phyloP scores from a whole-genome alignment of 2,329 filamentous ascomycete species.

The Celoporthe dispersa region DNA sequence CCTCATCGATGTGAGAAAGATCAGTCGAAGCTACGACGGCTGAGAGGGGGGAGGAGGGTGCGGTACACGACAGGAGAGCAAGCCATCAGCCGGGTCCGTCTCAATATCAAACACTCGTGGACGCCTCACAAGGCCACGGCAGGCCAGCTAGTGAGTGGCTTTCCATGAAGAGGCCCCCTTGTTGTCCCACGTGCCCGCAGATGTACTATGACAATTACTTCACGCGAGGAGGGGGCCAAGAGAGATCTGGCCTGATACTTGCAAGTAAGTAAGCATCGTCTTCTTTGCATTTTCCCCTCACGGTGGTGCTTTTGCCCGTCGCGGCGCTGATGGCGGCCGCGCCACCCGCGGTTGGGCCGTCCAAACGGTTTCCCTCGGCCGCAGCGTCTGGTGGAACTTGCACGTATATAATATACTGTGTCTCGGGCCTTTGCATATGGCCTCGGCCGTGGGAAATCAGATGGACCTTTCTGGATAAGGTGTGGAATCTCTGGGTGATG shows the following conservation, averaged over 20 bases:
- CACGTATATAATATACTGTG: neutral
- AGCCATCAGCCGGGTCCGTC: neutral
- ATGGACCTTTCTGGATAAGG: neutral
- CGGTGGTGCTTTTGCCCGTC: neutral
- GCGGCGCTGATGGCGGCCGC: neutral
- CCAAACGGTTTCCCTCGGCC: neutral
- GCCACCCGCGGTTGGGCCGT: neutral
- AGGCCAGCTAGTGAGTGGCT: neutral
- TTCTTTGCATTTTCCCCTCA: neutral
- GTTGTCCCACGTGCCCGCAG: neutral
- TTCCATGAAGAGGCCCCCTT: neutral
- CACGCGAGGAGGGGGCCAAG: neutral
- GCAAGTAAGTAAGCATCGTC: too few species aligned
- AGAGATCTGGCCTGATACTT: neutral
- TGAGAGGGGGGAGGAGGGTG: neutral
- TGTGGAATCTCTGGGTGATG: neutral
- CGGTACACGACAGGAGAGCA: neutral
- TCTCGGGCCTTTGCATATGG: constrained; percentile 5
- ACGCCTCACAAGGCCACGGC: constrained; percentile 1
- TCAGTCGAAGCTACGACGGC: neutral
- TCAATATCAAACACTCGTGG: constrained; percentile 1
- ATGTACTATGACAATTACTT: neutral
- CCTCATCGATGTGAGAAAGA: neutral
- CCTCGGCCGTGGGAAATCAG: neutral
- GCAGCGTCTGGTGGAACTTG: neutral